Evolutionary conservation across 1,284 basidiomycete genomes (phyloP), one percentile per base, ranked within the genome.

Genomic region (Tetrapyrgos nigripes): DNA sequence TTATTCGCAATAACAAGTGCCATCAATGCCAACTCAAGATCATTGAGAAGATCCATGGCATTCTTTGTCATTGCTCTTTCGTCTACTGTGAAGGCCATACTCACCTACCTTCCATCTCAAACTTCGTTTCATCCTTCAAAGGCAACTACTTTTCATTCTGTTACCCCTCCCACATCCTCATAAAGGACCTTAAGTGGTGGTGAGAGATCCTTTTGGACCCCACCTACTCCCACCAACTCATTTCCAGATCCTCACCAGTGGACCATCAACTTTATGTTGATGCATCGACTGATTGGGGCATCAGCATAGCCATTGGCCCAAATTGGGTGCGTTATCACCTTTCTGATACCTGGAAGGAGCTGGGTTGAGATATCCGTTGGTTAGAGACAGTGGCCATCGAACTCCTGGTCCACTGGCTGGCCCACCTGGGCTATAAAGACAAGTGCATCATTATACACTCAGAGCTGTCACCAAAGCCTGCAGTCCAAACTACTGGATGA

Each of bases 401-500:
- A 31, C 24, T 50, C 6, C n/a, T 31, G n/a, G 27, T 21, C 13
- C 21, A 29, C 9, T 50, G 29, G n/a, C 27, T 50, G 10, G 48
- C 27, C 9, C 14, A 10, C 29, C 9, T 50, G 24, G 48, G 48
- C 24, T 50, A 14, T 31, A 5, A n/a, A 10, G 48, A 50, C 9
- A 6, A 19, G 10, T 26, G 17, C 19, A 28, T 50, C 13, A 24
- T 50, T 14, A 50, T 50, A 24, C 27, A 31, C 9, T 50, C 48
- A 3, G 48, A 50, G 77, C 77, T 1, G 67, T 75, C 44, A 53
- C 62, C 11, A 71, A 75, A 31, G 74, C 75, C 2, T 54, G 72
- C 1, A 72, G 70, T 43, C 40, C 66, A 0, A 79, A 78, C 50
- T 49, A 44, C 9, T 62, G 70, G 40, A 70, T 76, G 13, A 82